Evolutionary conservation across 192 early-diverging fungal genomes (phyloP).

Genomic region (Podila verticillata): DNA sequence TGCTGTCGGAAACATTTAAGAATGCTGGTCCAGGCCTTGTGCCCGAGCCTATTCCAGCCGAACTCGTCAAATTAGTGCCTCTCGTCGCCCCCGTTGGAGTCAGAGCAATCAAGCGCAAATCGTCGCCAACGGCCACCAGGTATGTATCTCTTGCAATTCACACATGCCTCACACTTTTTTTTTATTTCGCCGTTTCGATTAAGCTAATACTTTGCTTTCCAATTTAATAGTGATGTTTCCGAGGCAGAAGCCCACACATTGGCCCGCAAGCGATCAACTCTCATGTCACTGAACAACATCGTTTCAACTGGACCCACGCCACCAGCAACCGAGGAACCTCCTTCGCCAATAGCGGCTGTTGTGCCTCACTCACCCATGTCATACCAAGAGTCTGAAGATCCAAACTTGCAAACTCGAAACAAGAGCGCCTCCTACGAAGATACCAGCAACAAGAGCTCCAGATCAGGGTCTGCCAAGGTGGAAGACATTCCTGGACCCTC

Average conservation of each 20-base stretch:
- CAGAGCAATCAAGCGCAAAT: conserved; percentile 24
- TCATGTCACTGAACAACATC: conserved; percentile 36
- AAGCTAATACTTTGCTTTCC: background rate
- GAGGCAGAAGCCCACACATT: background rate
- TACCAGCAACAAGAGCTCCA: conserved; percentile 21
- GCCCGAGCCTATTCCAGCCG: conserved; percentile 16
- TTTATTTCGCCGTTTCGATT: background rate
- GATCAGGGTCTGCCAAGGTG: conserved; percentile 21
- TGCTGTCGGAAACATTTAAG: conserved; percentile 39
- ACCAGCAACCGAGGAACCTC: background rate
- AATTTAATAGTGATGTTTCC: no score
- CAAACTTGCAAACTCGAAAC: conserved; percentile 10
- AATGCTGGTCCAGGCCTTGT: conserved; percentile 33
- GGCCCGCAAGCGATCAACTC: conserved; percentile 26
- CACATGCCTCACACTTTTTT: background rate
- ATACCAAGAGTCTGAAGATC: conserved; percentile 22
- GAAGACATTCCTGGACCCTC: conserved; percentile 17
- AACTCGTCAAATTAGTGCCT: background rate
- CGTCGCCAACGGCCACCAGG: conserved; percentile 19
- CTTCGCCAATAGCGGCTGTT: conserved; percentile 24
- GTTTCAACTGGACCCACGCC: conserved; percentile 5
- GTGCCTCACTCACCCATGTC: conserved; percentile 40
- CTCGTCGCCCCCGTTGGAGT: background rate
- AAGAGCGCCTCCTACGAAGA: conserved; percentile 34
- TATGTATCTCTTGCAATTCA: background rate